Evolutionary conservation across 179 eudicot genomes (phyloP).

Genomic region (Silene vulgaris): DNA sequence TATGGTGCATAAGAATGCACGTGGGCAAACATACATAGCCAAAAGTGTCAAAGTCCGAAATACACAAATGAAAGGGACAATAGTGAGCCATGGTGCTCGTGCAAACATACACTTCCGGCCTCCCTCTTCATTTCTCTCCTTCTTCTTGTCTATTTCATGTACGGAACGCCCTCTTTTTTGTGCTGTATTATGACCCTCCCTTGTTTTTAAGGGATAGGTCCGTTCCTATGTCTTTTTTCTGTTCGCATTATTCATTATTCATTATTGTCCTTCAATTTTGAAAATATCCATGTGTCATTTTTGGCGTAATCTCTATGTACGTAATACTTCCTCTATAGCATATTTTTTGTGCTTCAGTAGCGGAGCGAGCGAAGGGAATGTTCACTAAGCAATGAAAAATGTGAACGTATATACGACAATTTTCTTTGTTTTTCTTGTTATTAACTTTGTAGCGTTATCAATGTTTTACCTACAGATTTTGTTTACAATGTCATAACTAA

Average conservation of each 20-base stretch:
- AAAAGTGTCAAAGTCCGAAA: slow-evolving; percentile 3
- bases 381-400: too few relatives aligned
- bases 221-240: slow-evolving; percentile 4
- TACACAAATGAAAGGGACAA: slow-evolving; percentile 21
- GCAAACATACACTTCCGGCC: background rate
- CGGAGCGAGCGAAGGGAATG: too few relatives aligned
- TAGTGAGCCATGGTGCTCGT: slow-evolving; percentile 21
- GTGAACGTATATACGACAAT: too few relatives aligned
- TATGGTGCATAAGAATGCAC: slow-evolving; percentile 20
- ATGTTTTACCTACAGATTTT: too few relatives aligned
- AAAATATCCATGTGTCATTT: background rate
- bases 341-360: too few relatives aligned
- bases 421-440: too few relatives aligned
- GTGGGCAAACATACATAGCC: slow-evolving; percentile 18
- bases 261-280: background rate
- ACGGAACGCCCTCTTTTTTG: slow-evolving; percentile 16
- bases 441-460: too few relatives aligned
- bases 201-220: slow-evolving; percentile 8
- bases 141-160: slow-evolving; percentile 25
- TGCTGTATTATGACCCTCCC: background rate
- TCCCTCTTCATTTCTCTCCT: background rate
- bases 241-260: background rate
- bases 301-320: background rate
- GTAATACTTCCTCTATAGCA: too few relatives aligned
- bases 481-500: too few relatives aligned